Percentiles rank a stretch among this genome's conserved stretches.
Conservation (phyloP, 2,329 filamentous ascomycete species). For the Pezicula neosporulosa region DNA sequence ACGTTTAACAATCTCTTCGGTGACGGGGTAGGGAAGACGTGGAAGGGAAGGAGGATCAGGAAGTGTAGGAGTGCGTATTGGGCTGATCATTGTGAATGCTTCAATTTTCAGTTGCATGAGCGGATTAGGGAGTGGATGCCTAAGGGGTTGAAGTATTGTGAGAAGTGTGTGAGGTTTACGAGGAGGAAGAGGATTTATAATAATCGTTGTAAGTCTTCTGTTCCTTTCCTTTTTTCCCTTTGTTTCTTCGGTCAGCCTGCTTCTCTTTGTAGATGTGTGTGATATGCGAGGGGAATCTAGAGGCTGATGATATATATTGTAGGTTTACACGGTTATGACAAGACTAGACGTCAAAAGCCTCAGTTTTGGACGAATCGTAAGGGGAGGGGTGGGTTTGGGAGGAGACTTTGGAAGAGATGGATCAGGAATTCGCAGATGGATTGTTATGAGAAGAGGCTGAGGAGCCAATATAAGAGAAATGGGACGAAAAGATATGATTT, state of each 20-base stretch:
- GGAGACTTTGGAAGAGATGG: slow-evolving; percentile 25
- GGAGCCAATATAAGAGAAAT: slow-evolving; percentile 5
- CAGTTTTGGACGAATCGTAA: slow-evolving; percentile 20
- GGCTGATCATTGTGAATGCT: slow-evolving; percentile 20
- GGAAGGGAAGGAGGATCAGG: neutral
- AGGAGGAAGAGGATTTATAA: slow-evolving; percentile 17
- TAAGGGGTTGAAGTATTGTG: slow-evolving; percentile 18
- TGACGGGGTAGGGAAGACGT: neutral
- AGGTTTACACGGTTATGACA: slow-evolving; percentile 21
- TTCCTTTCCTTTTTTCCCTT: no score
- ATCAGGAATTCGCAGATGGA: slow-evolving; percentile 23
- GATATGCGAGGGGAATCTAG: no score
- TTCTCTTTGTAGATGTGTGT: no score
- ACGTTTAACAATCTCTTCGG: slow-evolving; percentile 2
- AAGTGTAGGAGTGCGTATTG: slow-evolving; percentile 8
- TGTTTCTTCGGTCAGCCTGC: no score
- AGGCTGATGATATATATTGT: neutral
- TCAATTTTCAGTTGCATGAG: slow-evolving; percentile 7
- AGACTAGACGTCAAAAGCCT: neutral
- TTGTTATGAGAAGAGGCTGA: slow-evolving; percentile 14
- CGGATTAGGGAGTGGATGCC: slow-evolving; percentile 21
- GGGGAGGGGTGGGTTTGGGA: slow-evolving; percentile 17
- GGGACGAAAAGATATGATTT: slow-evolving; percentile 17
- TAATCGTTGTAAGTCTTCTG: slow-evolving; percentile 13
- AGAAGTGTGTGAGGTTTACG: slow-evolving; percentile 18